Evolutionary conservation across 768 basidiomycete genomes (phyloP).

Genomic region (Phylloporus sp.): DNA sequence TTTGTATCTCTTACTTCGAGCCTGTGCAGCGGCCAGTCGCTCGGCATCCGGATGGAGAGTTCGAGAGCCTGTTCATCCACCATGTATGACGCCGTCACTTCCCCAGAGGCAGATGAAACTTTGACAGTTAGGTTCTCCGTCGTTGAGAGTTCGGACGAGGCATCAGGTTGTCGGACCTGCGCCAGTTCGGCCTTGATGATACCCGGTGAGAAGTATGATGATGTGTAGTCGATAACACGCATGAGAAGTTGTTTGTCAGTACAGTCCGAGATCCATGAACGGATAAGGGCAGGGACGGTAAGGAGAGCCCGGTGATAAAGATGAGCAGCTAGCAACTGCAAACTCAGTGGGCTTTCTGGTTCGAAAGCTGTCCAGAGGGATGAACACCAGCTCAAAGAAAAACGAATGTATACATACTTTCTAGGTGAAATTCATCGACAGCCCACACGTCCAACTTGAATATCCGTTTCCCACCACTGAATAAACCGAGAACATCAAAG

Average conservation of each 20-base stretch:
- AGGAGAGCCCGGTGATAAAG: conserved; percentile 85
- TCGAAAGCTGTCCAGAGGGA: conserved; percentile 47
- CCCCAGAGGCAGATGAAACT: conserved; percentile 64
- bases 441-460: conserved; percentile 85
- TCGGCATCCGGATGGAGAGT: conserved; percentile 77
- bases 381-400: neutral
- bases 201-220: conserved; percentile 81
- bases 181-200: conserved; percentile 82
- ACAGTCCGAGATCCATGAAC: conserved; percentile 80
- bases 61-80: conserved; percentile 95
- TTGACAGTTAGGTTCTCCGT: conserved; percentile 82
- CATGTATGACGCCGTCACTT: conserved; percentile 77
- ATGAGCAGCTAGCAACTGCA: conserved; percentile 74
- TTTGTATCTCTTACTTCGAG: conserved; percentile 86
- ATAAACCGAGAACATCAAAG: conserved; percentile 61
- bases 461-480: conserved; percentile 55
- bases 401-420: conserved; percentile 43
- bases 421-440: conserved; percentile 76
- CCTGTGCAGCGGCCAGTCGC: conserved; percentile 84
- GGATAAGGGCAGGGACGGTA: conserved; percentile 78
- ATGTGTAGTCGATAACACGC: conserved; percentile 72
- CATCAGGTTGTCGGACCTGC: conserved; percentile 55
- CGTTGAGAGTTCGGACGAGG: conserved; percentile 44
- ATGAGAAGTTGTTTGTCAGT: conserved; percentile 86
- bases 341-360: conserved; percentile 43